Evolutionary conservation across 2,329 filamentous ascomycete genomes (phyloP).

Genomic region (Nakataea oryzae): DNA sequence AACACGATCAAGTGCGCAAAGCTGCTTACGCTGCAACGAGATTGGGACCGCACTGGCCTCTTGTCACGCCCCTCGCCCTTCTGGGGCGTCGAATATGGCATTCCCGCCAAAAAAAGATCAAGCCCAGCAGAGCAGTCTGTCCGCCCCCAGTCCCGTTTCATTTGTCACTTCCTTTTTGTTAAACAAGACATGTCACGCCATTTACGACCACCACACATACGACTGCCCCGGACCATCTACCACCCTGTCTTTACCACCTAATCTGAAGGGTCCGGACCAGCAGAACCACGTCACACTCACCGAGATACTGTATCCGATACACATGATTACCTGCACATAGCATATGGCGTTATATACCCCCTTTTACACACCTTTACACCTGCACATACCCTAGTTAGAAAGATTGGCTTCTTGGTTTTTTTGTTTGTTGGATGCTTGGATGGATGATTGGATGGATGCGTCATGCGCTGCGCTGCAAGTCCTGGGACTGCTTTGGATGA

Average conservation of each 20-base stretch:
- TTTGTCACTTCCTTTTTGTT: not conserved
- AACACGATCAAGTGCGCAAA: not conserved
- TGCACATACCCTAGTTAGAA: not conserved
- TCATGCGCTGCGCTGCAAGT: not conserved
- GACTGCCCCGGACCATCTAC: not conserved
- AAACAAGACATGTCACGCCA: not conserved
- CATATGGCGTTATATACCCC: conserved; percentile 4
- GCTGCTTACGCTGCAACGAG: not conserved
- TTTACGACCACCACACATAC: conserved; percentile 1
- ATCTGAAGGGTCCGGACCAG: not conserved
- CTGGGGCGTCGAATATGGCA: not conserved
- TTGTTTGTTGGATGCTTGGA: not conserved
- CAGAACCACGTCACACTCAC: too few relatives aligned
- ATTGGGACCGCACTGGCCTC: not conserved
- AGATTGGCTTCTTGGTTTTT: not conserved
- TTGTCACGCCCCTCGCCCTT: not conserved
- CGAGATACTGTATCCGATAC: not conserved
- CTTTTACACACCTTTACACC: not conserved
- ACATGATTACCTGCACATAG: not conserved
- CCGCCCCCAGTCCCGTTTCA: not conserved
- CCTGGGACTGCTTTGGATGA: not conserved
- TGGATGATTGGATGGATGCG: not conserved
- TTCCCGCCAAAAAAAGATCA: not conserved
- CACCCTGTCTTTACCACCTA: not conserved
- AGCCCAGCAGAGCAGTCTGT: not conserved